Evolutionary conservation across 2,329 filamentous ascomycete genomes (phyloP), one percentile per base, ranked within the genome.

Genomic region (Aureobasidium sp.): DNA sequence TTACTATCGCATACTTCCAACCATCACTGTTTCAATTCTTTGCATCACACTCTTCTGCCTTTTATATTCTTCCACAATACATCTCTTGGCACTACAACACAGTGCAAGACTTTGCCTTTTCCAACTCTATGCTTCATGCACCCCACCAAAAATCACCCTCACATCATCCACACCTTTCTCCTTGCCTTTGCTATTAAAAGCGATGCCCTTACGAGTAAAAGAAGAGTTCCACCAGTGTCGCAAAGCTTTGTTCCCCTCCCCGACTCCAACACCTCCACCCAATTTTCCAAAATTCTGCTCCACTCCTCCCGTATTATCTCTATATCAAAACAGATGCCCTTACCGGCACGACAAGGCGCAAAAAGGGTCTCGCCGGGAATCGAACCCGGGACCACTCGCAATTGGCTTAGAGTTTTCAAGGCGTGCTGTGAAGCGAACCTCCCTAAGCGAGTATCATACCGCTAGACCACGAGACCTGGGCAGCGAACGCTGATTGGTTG

Each of bases 391-490:
- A 38, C 47, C 47, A 51, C 47, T 51, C 47, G 47, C 47, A 51
- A 51, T 51, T 11, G 47, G 47, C 47, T 51, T 51, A 51, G 47
- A 51, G 47, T 51, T 51, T 50, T 51, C 47, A 51, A 51, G 47
- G 3, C n/a, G n/a, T 37, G 7, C 29, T 0, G 17, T n/a, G 21
- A 37, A 17, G 15, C 47, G n/a, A 37, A n/a, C 5, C 47, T 51
- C 47, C 47, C 47, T 51, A 51, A 51, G 47, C 47, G 47, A 51
- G 47, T 51, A 51, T 51, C 47, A 51, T 51, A 51, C 47, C 47
- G 47, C 47, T 51, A 51, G 47, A 51, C 47, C 47, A 51, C 47
- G 33, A 38, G 47, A 51, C 47, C 47, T 51, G 33, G 5, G n/a
- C 21, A n/a, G 13, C 13, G 6, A 38, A 51, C 15, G 19, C 13